phyloP scores from a whole-genome alignment of 345 rosid species.

The Salix viminalis region DNA sequence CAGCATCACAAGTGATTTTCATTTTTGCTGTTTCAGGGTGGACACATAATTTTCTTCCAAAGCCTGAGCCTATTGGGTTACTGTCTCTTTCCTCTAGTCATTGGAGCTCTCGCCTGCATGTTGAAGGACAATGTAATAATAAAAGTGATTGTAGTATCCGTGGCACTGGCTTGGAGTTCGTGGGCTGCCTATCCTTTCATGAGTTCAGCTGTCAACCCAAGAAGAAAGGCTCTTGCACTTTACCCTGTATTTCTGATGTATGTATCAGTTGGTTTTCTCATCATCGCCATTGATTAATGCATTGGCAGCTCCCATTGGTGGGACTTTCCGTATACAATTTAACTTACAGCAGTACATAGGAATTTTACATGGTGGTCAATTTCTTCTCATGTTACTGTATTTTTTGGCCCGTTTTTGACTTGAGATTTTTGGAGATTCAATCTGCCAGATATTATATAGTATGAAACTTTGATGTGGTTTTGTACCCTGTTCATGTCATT shows the following conservation, averaged over 20 bases:
- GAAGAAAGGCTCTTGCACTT: constrained; percentile 82
- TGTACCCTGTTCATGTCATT: background rate
- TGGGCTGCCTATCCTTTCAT: constrained; percentile 98
- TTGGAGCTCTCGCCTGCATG: constrained; percentile 79
- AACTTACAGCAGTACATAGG: constrained; percentile 21
- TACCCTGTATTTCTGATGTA: constrained; percentile 96
- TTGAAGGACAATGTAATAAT: constrained; percentile 69
- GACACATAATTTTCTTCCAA: constrained; percentile 87
- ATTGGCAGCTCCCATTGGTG: background rate
- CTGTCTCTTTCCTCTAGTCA: constrained; percentile 79
- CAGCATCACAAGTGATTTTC: background rate
- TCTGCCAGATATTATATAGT: constrained; percentile 13
- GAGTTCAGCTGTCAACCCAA: constrained; percentile 84
- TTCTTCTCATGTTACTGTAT: constrained; percentile 7
- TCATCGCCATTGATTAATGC: constrained; percentile 69
- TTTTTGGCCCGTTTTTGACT: constrained; percentile 12
- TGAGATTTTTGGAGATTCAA: constrained; percentile 9
- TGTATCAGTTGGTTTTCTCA: constrained; percentile 90
- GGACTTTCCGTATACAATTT: background rate
- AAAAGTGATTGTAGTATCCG: constrained; percentile 61
- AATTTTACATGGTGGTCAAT: constrained; percentile 18
- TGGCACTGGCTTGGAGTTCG: constrained; percentile 85
- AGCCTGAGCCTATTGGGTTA: constrained; percentile 78
- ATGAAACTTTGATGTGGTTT: constrained; percentile 6
- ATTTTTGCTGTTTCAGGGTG: constrained; percentile 51